A percentile compares a stretch with the other conserved stretches of the same genome.
Evolutionary conservation across 257 asterid species (phyloP).

Genomic region (Sherardia arvensis): DNA sequence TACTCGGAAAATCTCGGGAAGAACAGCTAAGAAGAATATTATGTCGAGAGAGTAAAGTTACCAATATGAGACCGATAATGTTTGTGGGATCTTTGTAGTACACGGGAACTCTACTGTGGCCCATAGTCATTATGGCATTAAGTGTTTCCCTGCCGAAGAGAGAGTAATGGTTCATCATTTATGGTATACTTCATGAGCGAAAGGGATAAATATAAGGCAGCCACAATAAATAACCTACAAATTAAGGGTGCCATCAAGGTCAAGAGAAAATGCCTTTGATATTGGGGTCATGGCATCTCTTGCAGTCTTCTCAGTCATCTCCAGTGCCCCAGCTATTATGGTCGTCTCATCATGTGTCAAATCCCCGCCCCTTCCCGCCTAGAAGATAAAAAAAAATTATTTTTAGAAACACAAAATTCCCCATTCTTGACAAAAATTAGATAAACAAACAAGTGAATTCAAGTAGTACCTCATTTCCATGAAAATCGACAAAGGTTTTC

Average conservation of each 20-base stretch:
- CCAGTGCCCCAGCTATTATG: conserved; percentile 91
- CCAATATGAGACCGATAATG: conserved; percentile 91
- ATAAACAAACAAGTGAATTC: neutral
- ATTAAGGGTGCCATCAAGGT: conserved; percentile 74
- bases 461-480: conserved; percentile 78
- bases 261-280: conserved; percentile 92
- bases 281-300: conserved; percentile 97
- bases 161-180: conserved; percentile 3
- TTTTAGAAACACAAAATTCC: neutral
- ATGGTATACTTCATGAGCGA: neutral
- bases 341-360: conserved; percentile 98
- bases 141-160: conserved; percentile 59
- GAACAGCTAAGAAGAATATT: neutral
- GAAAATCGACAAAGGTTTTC: conserved; percentile 96
- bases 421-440: neutral
- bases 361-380: conserved; percentile 99
- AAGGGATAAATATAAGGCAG: conserved; percentile 10
- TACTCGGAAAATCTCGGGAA: conserved; percentile 1
- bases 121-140: conserved; percentile 92
- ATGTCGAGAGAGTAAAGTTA: conserved; percentile 19
- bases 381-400: conserved; percentile 7
- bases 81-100: conserved; percentile 61
- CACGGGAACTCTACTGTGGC: conserved; percentile 94
- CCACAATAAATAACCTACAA: conserved; percentile 52
- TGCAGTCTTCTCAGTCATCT: conserved; percentile 85